Evolutionary conservation across 306 rosid genomes (phyloP).

Genomic region (Cucumis sativus): Cucumber_9930_V3 NC_026655.2:19949001-19949500

Average conservation of each 20-base stretch:
- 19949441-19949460: conserved; percentile 80
- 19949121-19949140: conserved; percentile 54
- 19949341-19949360: conserved; percentile 26
- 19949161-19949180: conserved; percentile 60
- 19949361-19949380: conserved; percentile 31
- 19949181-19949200: conserved; percentile 86
- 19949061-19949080: background rate
- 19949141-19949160: conserved; percentile 70
- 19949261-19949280: conserved; percentile 13
- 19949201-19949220: conserved; percentile 87
- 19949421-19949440: conserved; percentile 51
- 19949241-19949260: conserved; percentile 35
- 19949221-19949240: conserved; percentile 41
- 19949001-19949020: background rate
- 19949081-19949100: conserved; percentile 25
- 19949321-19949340: conserved; percentile 35
- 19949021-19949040: background rate
- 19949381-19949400: conserved; percentile 21
- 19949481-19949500: background rate
- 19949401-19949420: conserved; percentile 22
- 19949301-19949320: conserved; percentile 66
- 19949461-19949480: conserved; percentile 81
- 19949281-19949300: conserved; percentile 36
- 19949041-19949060: background rate
- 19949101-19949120: conserved; percentile 48